Percentiles rank a stretch among this genome's conserved stretches.
phyloP scores from a whole-genome alignment of 768 basidiomycete genomes.

The Gloeophyllum trabeum region DNA sequence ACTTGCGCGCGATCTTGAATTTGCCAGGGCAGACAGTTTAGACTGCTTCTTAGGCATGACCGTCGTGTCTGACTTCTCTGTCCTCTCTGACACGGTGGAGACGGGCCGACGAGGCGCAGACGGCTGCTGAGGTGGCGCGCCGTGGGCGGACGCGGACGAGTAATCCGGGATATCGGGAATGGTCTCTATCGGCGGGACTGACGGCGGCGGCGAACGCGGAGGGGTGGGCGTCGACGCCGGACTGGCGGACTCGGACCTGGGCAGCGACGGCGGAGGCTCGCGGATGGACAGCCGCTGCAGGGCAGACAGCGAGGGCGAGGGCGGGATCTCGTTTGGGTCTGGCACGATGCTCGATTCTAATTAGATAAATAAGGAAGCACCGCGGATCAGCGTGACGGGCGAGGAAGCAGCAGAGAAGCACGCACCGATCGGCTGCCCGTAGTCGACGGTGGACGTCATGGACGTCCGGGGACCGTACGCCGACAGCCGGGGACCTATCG shows the following conservation, averaged over 20 bases:
- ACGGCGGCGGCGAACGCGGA: slow-evolving; percentile 22
- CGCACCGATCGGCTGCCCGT: slow-evolving; percentile 54
- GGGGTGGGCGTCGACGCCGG: slow-evolving; percentile 24
- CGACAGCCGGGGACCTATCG: slow-evolving; percentile 16
- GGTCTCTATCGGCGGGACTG: slow-evolving; percentile 31
- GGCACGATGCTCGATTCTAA: slow-evolving; percentile 11
- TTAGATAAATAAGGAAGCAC: not conserved
- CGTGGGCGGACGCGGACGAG: slow-evolving; percentile 31
- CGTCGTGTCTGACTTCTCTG: slow-evolving; percentile 1
- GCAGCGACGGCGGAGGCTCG: slow-evolving; percentile 45
- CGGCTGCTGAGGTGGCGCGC: slow-evolving; percentile 6
- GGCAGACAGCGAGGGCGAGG: slow-evolving; percentile 61
- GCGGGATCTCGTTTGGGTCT: slow-evolving; percentile 49
- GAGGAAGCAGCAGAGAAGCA: slow-evolving; percentile 16
- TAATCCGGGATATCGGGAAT: slow-evolving; percentile 47
- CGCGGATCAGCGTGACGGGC: not conserved
- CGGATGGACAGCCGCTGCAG: slow-evolving; percentile 46
- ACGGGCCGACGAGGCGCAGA: not conserved
- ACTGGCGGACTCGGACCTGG: slow-evolving; percentile 29
- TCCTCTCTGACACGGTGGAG: not conserved
- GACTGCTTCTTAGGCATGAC: no score
- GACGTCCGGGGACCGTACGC: slow-evolving; percentile 18
- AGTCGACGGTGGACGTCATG: slow-evolving; percentile 37
- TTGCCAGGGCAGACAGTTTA: slow-evolving; percentile 59
- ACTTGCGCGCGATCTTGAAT: slow-evolving; percentile 40